These are phyloP conservation scores for Penicillium canariense DNA, from an alignment of 495 filamentous ascomycete genomes.

Conservation along the genomic window DNA sequence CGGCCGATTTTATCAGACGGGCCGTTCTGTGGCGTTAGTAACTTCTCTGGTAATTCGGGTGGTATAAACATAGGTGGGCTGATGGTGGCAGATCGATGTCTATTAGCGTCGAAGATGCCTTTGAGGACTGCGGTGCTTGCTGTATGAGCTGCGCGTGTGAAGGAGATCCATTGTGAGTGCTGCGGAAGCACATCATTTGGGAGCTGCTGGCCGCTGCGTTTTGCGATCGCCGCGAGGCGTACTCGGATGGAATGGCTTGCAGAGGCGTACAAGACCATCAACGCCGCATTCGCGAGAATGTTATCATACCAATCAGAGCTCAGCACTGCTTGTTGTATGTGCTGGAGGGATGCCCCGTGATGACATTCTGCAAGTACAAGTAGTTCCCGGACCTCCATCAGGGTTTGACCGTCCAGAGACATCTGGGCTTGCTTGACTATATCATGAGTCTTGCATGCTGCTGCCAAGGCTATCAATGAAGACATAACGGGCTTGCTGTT, in stretches of 20 bases:
- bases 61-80: neutral
- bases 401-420: neutral
- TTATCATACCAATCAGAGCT: neutral
- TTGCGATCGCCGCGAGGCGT: neutral
- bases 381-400: neutral
- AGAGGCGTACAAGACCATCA: neutral
- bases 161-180: neutral
- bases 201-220: neutral
- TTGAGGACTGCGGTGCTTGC: neutral
- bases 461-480: neutral
- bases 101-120: neutral
- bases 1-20: neutral
- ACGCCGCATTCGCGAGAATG: neutral
- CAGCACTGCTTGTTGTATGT: neutral
- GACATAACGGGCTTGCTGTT: neutral
- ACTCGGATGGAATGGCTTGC: neutral
- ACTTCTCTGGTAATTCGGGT: no score
- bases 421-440: neutral
- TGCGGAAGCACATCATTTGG: neutral
- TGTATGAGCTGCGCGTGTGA: neutral
- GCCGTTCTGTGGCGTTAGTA: neutral
- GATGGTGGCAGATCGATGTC: neutral
- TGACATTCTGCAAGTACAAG: neutral
- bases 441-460: neutral
- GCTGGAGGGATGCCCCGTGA: neutral